A percentile compares a stretch with the other conserved stretches of the same genome.
These are phyloP conservation scores for Ophiocordyceps camponoti-leonardi DNA, from an alignment of 2,329 filamentous ascomycete genomes.

Conservation along the genomic window DNA sequence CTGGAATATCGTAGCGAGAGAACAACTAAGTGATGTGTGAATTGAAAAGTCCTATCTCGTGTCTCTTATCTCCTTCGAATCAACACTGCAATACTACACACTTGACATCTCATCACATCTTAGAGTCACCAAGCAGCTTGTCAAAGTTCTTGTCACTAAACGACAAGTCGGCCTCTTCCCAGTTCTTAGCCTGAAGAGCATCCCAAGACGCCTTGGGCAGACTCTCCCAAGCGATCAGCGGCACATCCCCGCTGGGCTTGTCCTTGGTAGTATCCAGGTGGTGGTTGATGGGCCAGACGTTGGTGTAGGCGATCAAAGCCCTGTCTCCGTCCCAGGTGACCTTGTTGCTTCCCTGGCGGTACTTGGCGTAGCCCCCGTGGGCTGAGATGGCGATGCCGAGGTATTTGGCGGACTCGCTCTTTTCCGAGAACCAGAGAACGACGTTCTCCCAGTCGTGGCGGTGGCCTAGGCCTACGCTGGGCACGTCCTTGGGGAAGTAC, in stretches of 20 bases:
- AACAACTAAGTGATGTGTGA: too few species aligned
- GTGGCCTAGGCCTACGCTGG: slow-evolving; percentile 9
- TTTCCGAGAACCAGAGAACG: too few species aligned
- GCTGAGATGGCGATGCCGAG: slow-evolving; percentile 16
- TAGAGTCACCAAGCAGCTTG: not conserved
- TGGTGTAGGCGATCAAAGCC: slow-evolving; percentile 20
- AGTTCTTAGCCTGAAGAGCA: slow-evolving; percentile 19
- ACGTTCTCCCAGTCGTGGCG: too few species aligned
- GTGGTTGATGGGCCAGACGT: too few species aligned
- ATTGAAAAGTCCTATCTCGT: too few species aligned
- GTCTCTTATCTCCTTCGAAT: too few species aligned
- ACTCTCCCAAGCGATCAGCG: too few species aligned
- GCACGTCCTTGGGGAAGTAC: slow-evolving; percentile 29
- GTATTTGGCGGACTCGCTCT: slow-evolving; percentile 10
- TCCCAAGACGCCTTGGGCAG: slow-evolving; percentile 15
- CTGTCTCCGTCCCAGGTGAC: slow-evolving; percentile 17
- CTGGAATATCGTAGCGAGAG: too few species aligned
- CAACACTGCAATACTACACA: too few species aligned
- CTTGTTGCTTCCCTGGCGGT: slow-evolving; percentile 5
- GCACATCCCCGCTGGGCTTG: too few species aligned
- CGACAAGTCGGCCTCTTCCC: slow-evolving; percentile 22
- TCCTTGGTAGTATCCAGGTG: too few species aligned
- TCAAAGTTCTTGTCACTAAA: slow-evolving; percentile 17
- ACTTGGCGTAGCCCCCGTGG: slow-evolving; percentile 17
- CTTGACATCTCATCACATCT: too few species aligned